Evolutionary conservation across 352 stramenopile species (phyloP).

Genomic region (Phytopythium cucurbitacearum): DNA sequence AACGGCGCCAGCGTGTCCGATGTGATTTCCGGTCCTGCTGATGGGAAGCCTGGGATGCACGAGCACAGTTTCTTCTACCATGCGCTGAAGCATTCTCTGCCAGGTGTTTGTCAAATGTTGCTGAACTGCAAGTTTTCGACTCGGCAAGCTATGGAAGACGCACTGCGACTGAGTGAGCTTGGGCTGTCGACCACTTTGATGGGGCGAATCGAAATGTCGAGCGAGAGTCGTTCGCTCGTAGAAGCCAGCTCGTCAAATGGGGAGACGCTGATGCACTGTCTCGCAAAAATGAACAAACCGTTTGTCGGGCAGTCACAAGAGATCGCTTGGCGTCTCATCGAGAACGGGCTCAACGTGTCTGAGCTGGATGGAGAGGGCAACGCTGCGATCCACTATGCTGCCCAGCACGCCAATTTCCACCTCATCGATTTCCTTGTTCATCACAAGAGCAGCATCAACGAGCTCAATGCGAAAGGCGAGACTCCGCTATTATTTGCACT

Average conservation of each 20-base stretch:
- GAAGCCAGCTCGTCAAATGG: constrained; percentile 6
- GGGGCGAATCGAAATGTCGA: constrained; percentile 9
- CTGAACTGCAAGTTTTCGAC: constrained; percentile 62
- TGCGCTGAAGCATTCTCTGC: constrained; percentile 57
- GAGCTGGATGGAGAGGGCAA: constrained; percentile 29
- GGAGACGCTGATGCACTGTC: constrained; percentile 57
- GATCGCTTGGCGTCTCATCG: constrained; percentile 65
- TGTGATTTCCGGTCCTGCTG: constrained; percentile 21
- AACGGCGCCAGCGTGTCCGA: constrained; percentile 15
- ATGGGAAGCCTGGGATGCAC: constrained; percentile 37
- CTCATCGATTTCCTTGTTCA: constrained; percentile 67
- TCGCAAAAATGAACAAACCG: constrained; percentile 50
- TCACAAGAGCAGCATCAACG: constrained; percentile 34
- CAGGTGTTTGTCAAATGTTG: constrained; percentile 74
- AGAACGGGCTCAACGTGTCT: constrained; percentile 31
- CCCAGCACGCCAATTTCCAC: constrained; percentile 42
- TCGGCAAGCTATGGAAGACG: constrained; percentile 72
- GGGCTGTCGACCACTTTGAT: constrained; percentile 65
- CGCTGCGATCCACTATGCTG: constrained; percentile 55
- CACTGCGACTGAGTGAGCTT: constrained; percentile 57
- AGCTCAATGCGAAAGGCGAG: constrained; percentile 34
- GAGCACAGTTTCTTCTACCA: constrained; percentile 67
- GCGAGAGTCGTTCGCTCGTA: constrained; percentile 1
- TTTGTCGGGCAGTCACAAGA: constrained; percentile 47
- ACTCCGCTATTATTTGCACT: constrained; percentile 54